A percentile compares a stretch with the other conserved stretches of the same genome.
phyloP scores from a whole-genome alignment of 345 rosid genomes.

The Hypericum androsaemum region DNA sequence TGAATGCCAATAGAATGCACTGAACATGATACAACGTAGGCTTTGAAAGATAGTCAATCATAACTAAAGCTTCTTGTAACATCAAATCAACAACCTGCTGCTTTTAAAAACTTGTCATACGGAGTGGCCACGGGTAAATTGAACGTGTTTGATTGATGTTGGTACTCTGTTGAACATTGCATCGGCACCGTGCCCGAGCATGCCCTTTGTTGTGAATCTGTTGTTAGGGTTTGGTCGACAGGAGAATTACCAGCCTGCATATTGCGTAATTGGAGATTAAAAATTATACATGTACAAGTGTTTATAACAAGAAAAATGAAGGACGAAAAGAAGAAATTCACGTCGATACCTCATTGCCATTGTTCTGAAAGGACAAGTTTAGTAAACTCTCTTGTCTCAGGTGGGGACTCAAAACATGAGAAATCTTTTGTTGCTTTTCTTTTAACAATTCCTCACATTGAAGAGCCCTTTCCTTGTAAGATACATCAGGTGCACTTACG shows the following conservation, averaged over 20 bases:
- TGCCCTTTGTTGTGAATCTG: slow-evolving; percentile 19
- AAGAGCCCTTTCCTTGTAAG: slow-evolving; percentile 77
- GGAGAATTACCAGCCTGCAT: slow-evolving; percentile 53
- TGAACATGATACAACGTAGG: no score
- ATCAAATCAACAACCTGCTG: slow-evolving; percentile 57
- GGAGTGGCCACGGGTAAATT: slow-evolving; percentile 57
- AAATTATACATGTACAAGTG: neutral
- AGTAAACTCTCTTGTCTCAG: slow-evolving; percentile 42
- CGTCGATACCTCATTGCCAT: slow-evolving; percentile 20
- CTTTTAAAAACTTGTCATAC: slow-evolving; percentile 60
- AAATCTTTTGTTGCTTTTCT: slow-evolving; percentile 85
- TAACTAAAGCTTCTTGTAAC: no score
- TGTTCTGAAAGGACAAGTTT: slow-evolving; percentile 21
- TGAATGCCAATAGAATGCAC: no score
- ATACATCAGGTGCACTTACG: slow-evolving; percentile 53
- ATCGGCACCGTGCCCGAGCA: slow-evolving; percentile 10
- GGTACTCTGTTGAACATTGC: slow-evolving; percentile 35
- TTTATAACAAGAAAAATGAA: neutral
- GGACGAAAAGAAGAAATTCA: slow-evolving; percentile 17
- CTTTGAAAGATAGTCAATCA: no score
- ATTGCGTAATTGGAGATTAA: slow-evolving; percentile 6
- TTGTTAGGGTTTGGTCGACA: slow-evolving; percentile 21
- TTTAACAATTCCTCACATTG: slow-evolving; percentile 72
- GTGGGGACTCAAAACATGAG: slow-evolving; percentile 52
- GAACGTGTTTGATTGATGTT: slow-evolving; percentile 31